phyloP scores from a whole-genome alignment of 2,329 filamentous ascomycete species.

The Chaetomium olivaceum region DNA sequence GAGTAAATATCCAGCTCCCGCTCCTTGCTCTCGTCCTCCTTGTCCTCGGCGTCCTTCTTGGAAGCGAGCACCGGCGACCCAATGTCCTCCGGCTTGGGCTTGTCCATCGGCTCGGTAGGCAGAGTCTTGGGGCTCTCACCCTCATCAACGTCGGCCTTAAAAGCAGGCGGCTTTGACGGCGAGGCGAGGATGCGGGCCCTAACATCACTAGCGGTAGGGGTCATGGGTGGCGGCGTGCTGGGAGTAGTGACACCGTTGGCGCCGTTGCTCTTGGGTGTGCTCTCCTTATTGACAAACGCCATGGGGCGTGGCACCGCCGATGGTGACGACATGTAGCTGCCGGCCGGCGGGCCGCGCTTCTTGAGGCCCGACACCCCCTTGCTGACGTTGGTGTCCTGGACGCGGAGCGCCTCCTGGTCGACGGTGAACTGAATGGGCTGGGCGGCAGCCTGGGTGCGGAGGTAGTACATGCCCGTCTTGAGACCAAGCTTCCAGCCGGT shows the following conservation, averaged over 20 bases:
- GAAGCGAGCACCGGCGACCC: conserved; percentile 55
- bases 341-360: conserved; percentile 66
- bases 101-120: conserved; percentile 67
- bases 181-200: conserved; percentile 51
- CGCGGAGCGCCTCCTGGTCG: conserved; percentile 90
- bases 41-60: conserved; percentile 65
- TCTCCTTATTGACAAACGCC: conserved; percentile 57
- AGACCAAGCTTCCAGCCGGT: conserved; percentile 98
- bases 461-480: conserved; percentile 99
- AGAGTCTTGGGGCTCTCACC: conserved; percentile 78
- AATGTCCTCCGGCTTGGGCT: conserved; percentile 65
- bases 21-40: conserved; percentile 67
- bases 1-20: conserved; percentile 93
- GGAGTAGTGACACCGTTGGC: conserved; percentile 68
- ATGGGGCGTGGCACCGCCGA: conserved; percentile 68
- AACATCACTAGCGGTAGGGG: conserved; percentile 46
- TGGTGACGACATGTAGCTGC: conserved; percentile 58
- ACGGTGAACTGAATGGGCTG: conserved; percentile 99
- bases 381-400: conserved; percentile 77
- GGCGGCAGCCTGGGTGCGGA: conserved; percentile 94
- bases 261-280: conserved; percentile 36
- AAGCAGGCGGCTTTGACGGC: conserved; percentile 63
- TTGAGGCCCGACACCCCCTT: conserved; percentile 61
- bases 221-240: conserved; percentile 61
- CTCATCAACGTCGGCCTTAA: conserved; percentile 76